These are phyloP conservation scores for Pseudocercospora crystallina DNA, from an alignment of 2,329 filamentous ascomycete species.

Conservation along the genomic window DNA sequence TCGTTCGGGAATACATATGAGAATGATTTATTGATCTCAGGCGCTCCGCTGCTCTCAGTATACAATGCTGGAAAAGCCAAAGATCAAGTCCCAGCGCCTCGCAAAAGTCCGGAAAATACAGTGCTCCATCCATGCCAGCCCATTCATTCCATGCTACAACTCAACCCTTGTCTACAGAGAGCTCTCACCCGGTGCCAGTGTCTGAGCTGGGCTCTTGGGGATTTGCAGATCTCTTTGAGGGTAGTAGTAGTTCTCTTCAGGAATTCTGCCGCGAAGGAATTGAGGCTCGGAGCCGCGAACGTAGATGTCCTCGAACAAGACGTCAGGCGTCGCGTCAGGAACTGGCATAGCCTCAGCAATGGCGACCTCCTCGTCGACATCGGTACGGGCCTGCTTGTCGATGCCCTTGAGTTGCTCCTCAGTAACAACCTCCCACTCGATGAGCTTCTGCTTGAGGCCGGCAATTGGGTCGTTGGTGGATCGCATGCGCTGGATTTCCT, in stretches of 20 bases:
- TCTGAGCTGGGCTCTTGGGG: constrained; percentile 32
- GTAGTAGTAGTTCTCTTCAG: constrained; percentile 90
- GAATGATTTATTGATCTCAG: neutral
- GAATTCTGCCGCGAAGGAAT: constrained; percentile 82
- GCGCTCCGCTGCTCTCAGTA: constrained; percentile 7
- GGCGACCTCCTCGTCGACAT: constrained; percentile 87
- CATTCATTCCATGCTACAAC: constrained; percentile 6
- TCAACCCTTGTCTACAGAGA: constrained; percentile 9
- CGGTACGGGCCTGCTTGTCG: constrained; percentile 86
- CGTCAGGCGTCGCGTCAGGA: constrained; percentile 76
- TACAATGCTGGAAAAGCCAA: constrained; percentile 9
- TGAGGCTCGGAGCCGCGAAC: constrained; percentile 81
- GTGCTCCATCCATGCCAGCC: constrained; percentile 3
- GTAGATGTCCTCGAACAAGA: constrained; percentile 96
- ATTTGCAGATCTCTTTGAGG: constrained; percentile 30
- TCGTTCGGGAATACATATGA: neutral
- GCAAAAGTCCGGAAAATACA: constrained; percentile 5
- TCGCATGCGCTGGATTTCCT: constrained; percentile 99
- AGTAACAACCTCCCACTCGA: constrained; percentile 87
- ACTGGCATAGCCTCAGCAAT: constrained; percentile 82
- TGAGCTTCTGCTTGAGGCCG: constrained; percentile 94
- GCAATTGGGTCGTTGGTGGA: constrained; percentile 98
- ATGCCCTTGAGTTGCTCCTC: constrained; percentile 96
- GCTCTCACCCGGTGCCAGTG: constrained; percentile 20
- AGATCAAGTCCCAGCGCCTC: constrained; percentile 12